Conservation (phyloP, 176 grass and related monocot species). For the Miscanthus lutarioriparius region DNA sequence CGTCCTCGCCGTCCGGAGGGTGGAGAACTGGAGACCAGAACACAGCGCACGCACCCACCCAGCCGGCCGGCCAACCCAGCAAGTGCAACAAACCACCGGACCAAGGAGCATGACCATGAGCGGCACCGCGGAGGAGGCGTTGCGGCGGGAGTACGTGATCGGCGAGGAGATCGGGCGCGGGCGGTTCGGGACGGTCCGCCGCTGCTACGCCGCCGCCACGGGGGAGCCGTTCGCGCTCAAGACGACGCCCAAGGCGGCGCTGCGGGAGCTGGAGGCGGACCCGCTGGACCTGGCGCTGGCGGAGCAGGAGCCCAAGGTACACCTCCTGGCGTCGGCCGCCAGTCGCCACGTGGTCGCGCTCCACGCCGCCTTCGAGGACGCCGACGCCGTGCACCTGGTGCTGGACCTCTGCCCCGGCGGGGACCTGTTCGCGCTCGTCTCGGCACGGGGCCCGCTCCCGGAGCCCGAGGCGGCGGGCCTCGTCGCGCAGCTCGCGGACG, state of each 20-base stretch:
- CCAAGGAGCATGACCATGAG: constrained; percentile 10
- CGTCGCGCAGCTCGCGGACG: constrained; percentile 33
- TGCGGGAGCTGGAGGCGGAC: constrained; percentile 45
- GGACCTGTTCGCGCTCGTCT: constrained; percentile 58
- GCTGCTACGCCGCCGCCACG: constrained; percentile 56
- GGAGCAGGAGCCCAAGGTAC: constrained; percentile 66
- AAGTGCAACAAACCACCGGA: not conserved
- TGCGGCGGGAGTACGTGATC: constrained; percentile 55
- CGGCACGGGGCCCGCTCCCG: constrained; percentile 42
- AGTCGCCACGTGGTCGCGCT: constrained; percentile 54
- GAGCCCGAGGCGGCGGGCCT: constrained; percentile 67
- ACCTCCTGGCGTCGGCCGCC: constrained; percentile 49
- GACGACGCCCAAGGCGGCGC: constrained; percentile 58
- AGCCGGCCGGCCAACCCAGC: no score
- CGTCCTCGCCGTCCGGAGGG: not conserved
- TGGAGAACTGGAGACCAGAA: constrained; percentile 14
- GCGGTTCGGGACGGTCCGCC: constrained; percentile 62
- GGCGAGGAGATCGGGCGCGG: constrained; percentile 75
- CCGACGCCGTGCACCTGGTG: constrained; percentile 55
- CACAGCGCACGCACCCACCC: not conserved
- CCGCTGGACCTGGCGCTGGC: constrained; percentile 63
- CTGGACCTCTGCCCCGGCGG: constrained; percentile 59
- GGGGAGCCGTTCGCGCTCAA: constrained; percentile 60
- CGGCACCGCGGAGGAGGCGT: constrained; percentile 31
- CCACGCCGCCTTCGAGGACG: constrained; percentile 70